Base-by-base conservation (phyloP, 2,329 filamentous ascomycete species). In the Aspergillus luchuensis region DNA sequence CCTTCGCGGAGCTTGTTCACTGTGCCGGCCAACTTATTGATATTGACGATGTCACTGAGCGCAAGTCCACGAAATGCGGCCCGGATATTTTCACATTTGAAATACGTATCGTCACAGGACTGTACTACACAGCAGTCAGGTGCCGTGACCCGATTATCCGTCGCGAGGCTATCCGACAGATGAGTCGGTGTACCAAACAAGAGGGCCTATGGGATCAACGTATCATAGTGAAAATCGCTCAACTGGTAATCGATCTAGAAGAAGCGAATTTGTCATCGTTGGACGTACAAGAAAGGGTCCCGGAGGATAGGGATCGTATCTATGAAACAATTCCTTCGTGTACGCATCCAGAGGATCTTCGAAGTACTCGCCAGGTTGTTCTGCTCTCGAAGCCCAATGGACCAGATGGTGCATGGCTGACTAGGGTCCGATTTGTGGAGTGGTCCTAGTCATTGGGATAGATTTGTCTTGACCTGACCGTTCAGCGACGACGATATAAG, bases 41-140 rank as follows among this genome's bases (percentile, higher is more conserved):
- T 2, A 45, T 64, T 7, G 61, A 48, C 5, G 30, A 39, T 7
- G 25, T 23, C 8, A 17, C 45, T 11, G 38, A 56, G 28, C 25
- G 33, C 5, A 50, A 36, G 10, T 45, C 10, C 11, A 45, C 19
- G 5, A 45, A 15, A 3, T 23, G 19, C 5, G 41, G 15, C 1
- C 41, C 4, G 7, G 33, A 59, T 8, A 38, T 25, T 0, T 70
- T 69, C 39, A 52, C 58, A 1, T 57, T 77, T 48, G 71, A 76
- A 53, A 67, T 69, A 15, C 72, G 71, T 8, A 60, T 77, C 8
- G 66, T 74, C 5, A 67, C 71, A 19, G 68, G 73, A 2, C 62
- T 77, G 5, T 76, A 74, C 64, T 72, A 70, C 57, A 64, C 69
- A 6, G 71, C 74, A 0, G 66, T 64, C 19, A 74, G 72, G 47